Evolutionary conservation across 176 grass and related monocot species (phyloP).

Genomic region (Rhynchospora tenuis): DNA sequence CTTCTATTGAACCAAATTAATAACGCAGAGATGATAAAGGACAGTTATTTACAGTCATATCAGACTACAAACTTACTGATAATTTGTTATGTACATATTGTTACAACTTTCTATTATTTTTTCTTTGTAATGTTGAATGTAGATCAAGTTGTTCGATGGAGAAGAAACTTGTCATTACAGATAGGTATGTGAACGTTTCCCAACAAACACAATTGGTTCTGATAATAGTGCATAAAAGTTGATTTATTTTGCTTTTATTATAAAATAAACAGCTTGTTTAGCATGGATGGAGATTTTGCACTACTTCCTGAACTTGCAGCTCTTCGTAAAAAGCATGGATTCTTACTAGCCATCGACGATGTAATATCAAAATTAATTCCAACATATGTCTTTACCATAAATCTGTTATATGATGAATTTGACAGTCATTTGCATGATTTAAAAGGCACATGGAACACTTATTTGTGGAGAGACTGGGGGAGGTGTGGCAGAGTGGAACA

Average conservation of each 20-base stretch:
- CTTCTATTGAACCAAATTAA: neutral
- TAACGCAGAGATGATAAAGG: neutral
- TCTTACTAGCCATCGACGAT: slow-evolving; percentile 39
- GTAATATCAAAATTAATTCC: neutral
- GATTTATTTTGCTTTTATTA: neutral
- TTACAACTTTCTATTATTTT: neutral
- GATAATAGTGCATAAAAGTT: neutral
- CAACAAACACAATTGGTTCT: no score
- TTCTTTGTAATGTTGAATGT: neutral
- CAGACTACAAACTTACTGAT: neutral
- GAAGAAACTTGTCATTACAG: slow-evolving; percentile 36
- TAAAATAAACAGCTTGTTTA: slow-evolving; percentile 34
- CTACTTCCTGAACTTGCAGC: slow-evolving; percentile 26
- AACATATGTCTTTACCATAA: neutral
- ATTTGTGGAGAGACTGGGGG: slow-evolving; percentile 39
- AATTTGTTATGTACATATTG: no score
- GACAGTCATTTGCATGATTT: neutral
- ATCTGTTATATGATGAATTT: neutral
- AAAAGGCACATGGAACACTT: slow-evolving; percentile 33
- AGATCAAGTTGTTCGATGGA: slow-evolving; percentile 30
- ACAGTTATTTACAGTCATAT: neutral
- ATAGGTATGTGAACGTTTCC: slow-evolving; percentile 5
- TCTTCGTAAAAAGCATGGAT: slow-evolving; percentile 31
- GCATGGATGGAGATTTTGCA: slow-evolving; percentile 50
- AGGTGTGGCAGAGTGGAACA: slow-evolving; percentile 15